These are phyloP conservation scores for Fusarium xylarioides DNA, from an alignment of 2,329 filamentous ascomycete genomes.

Conservation along the genomic window DNA sequence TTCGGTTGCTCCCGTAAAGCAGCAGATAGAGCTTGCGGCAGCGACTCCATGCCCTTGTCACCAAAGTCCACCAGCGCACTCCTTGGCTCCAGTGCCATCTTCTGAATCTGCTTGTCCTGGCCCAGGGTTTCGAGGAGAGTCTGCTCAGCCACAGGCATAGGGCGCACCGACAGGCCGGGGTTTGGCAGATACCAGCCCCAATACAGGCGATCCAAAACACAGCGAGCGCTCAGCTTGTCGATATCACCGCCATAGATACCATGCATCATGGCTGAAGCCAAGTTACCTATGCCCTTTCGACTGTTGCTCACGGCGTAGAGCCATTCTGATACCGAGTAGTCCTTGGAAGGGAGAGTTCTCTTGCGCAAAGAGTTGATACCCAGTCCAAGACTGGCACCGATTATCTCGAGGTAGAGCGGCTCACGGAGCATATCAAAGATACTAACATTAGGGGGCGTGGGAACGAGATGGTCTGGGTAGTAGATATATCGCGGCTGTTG, in stretches of 20 bases:
- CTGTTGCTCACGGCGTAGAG: constrained; percentile 45
- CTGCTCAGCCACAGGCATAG: constrained; percentile 46
- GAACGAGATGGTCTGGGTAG: constrained; percentile 77
- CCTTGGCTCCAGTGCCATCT: constrained; percentile 44
- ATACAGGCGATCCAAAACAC: constrained; percentile 54
- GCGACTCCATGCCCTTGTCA: constrained; percentile 68
- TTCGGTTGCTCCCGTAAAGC: constrained; percentile 63
- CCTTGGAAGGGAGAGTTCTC: constrained; percentile 37
- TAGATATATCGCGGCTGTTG: constrained; percentile 75
- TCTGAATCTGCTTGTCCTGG: constrained; percentile 43
- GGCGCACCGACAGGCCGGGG: constrained; percentile 53
- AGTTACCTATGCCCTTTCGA: constrained; percentile 68
- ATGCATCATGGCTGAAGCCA: constrained; percentile 80
- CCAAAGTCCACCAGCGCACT: constrained; percentile 50
- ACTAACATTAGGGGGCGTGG: constrained; percentile 44
- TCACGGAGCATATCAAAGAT: constrained; percentile 43
- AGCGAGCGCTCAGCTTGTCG: constrained; percentile 78
- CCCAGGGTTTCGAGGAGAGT: constrained; percentile 43
- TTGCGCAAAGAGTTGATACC: constrained; percentile 34
- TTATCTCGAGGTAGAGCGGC: constrained; percentile 46
- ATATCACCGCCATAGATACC: constrained; percentile 95
- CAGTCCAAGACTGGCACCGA: constrained; percentile 42
- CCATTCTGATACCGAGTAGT: constrained; percentile 51
- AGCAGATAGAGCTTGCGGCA: constrained; percentile 63
- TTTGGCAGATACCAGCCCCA: constrained; percentile 44